Evolutionary conservation across 2,329 filamentous ascomycete species (phyloP), one percentile per base, ranked within the genome.

Genomic region (Xylariomycetidae sp.): DNA sequence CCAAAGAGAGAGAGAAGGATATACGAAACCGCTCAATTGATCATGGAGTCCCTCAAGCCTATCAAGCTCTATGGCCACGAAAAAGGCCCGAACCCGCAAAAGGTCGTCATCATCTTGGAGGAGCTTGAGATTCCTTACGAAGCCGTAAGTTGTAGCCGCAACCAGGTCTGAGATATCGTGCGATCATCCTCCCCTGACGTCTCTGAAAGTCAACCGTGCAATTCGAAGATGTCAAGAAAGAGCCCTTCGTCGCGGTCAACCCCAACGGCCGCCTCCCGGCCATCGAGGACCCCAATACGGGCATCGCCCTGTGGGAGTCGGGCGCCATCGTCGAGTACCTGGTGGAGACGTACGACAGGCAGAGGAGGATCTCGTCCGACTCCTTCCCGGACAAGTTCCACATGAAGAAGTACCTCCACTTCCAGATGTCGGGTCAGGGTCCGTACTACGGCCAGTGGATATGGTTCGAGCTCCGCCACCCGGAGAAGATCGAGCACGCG

Each of bases 301-400:
- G 58, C 37, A 50, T 72, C 26, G 61, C 58, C 0, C 55, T 68
- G 22, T 73, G 67, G 66, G 69, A 72, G 48, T 66, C 61, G 15
- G 66, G 64, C 16, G 68, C 69, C 14, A 69, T 71, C 46, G 42
- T 73, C 37, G 58, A 66, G 37, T 74, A 72, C 38, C 45, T 72
- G 7, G 41, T 64, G 32, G 59, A 64, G 22, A 51, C 45, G 9
- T 71, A 70, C 52, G 66, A 71, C 54, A 61, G 48, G 26, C 45
- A 59, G 3, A 42, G 58, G 27, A 62, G 55, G 31, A 40, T 69
- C 29, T 59, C 54, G 38, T 40, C 49, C 5, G 33, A 37, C 13
- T 42, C 44, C 5, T 50, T 50, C n/a, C 46, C 48, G 11, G 57
- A 64, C 31, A 50, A 58, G 27, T 56, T 54, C 33, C 51, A 45